A percentile compares a stretch with the other conserved stretches of the same genome.
These are phyloP conservation scores for Coelastrella sp. DNA, from an alignment of 139 green algal genomes.

Conservation along the genomic window DNA sequence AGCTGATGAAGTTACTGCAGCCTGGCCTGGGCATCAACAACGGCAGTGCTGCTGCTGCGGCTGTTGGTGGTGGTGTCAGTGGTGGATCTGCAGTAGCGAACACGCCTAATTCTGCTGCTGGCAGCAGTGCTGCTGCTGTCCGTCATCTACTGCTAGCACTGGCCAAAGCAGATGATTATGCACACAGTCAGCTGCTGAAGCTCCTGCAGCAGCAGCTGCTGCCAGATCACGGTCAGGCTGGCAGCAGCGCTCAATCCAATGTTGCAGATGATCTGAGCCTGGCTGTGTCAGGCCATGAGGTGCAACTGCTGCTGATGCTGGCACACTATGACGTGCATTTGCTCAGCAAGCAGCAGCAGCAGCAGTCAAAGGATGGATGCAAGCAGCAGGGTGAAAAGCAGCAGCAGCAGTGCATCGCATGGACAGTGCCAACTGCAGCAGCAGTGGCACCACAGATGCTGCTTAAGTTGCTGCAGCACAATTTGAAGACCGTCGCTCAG, in stretches of 20 bases:
- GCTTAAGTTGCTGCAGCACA: constrained; percentile 6
- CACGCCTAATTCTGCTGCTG: background rate
- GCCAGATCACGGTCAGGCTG: background rate
- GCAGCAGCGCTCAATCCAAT: background rate
- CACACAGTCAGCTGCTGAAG: background rate
- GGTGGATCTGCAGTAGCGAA: background rate
- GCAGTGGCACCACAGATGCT: constrained; percentile 22
- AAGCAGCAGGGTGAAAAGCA: background rate
- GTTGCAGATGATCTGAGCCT: background rate
- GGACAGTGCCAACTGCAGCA: too few species aligned
- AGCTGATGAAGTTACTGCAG: constrained; percentile 12
- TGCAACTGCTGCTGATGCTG: constrained; percentile 32
- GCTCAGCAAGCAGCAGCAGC: constrained; percentile 9
- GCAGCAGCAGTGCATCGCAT: background rate
- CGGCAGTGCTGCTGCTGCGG: background rate
- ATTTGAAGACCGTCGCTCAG: background rate
- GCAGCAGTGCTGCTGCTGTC: background rate
- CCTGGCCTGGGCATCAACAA: background rate
- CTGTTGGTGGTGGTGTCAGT: background rate
- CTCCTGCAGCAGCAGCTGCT: constrained; percentile 18
- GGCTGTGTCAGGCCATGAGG: constrained; percentile 2
- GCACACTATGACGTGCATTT: constrained; percentile 25
- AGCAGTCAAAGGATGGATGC: constrained; percentile 10
- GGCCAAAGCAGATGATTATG: background rate
- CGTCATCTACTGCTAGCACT: constrained; percentile 17